phyloP scores from a whole-genome alignment of 2,329 filamentous ascomycete genomes.

The Cladophialophora yegresii region DNA sequence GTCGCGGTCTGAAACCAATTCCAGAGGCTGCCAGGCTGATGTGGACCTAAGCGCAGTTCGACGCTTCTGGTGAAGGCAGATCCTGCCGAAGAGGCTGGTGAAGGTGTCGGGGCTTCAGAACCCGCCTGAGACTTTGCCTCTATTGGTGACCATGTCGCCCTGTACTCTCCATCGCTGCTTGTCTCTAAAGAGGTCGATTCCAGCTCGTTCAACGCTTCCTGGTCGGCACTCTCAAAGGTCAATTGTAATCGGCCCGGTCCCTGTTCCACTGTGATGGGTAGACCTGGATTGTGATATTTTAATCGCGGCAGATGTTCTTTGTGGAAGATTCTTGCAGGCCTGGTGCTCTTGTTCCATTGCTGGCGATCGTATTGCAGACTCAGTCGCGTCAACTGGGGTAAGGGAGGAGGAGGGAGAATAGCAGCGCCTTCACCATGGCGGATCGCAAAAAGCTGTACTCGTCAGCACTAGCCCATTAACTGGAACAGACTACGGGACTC shows the following conservation, averaged over 20 bases:
- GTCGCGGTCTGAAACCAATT: conserved; percentile 47
- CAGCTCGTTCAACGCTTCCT: conserved; percentile 16
- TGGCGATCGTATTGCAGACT: conserved; percentile 45
- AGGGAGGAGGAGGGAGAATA: conserved; percentile 61
- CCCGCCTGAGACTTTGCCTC: conserved; percentile 25
- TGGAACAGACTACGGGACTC: conserved; percentile 8
- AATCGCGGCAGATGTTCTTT: conserved; percentile 75
- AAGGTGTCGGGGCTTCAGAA: conserved; percentile 2
- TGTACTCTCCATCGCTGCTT: conserved; percentile 8
- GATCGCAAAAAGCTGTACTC: conserved; percentile 68
- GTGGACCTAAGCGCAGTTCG: conserved; percentile 39
- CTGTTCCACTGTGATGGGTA: conserved; percentile 81
- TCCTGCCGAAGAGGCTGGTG: conserved; percentile 36
- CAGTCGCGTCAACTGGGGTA: conserved; percentile 45
- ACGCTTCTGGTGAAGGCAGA: conserved; percentile 42
- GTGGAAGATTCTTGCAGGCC: conserved; percentile 78
- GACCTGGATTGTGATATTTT: conserved; percentile 88
- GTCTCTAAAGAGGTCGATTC: conserved; percentile 10
- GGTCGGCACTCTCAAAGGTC: conserved; percentile 42
- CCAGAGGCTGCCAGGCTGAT: conserved; percentile 47
- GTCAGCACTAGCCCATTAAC: conserved; percentile 25
- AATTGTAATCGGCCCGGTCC: conserved; percentile 41
- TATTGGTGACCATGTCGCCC: conserved; percentile 23
- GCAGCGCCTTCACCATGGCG: conserved; percentile 81
- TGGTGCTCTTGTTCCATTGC: conserved; percentile 46